These are phyloP conservation scores for Primulina huaijiensis DNA, from an alignment of 257 asterid species.

Conservation along the genomic window DNA sequence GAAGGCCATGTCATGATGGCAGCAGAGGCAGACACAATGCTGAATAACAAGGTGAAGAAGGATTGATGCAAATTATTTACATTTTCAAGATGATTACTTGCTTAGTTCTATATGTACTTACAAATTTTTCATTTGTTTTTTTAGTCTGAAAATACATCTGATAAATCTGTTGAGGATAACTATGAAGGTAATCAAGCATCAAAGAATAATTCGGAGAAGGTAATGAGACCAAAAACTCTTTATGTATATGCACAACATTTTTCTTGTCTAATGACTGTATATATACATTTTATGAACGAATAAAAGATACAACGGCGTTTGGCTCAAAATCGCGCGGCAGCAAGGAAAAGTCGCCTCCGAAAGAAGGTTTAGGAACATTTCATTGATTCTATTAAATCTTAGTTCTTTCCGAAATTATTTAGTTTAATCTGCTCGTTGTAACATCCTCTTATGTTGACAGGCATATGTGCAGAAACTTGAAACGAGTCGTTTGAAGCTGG, in stretches of 20 bases:
- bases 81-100: background rate
- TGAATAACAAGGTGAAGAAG: constrained; percentile 55
- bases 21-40: constrained; percentile 42
- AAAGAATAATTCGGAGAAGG: constrained; percentile 68
- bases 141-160: constrained; percentile 57
- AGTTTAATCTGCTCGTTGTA: constrained; percentile 2
- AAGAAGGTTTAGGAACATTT: constrained; percentile 57
- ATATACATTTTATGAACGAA: background rate
- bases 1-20: constrained; percentile 47
- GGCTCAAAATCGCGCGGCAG: constrained; percentile 97
- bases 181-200: constrained; percentile 50
- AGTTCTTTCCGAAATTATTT: background rate
- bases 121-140: constrained; percentile 1
- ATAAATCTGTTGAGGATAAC: constrained; percentile 50
- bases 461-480: constrained; percentile 92
- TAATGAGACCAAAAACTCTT: constrained; percentile 19
- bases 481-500: constrained; percentile 79
- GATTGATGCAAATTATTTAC: background rate
- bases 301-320: constrained; percentile 70
- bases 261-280: background rate
- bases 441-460: constrained; percentile 31
- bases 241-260: background rate
- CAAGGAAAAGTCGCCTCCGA: constrained; percentile 74
- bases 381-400: background rate
- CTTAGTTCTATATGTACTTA: background rate